Conservation (phyloP, 2,329 filamentous ascomycete species). For the Trichophyton simii region DNA sequence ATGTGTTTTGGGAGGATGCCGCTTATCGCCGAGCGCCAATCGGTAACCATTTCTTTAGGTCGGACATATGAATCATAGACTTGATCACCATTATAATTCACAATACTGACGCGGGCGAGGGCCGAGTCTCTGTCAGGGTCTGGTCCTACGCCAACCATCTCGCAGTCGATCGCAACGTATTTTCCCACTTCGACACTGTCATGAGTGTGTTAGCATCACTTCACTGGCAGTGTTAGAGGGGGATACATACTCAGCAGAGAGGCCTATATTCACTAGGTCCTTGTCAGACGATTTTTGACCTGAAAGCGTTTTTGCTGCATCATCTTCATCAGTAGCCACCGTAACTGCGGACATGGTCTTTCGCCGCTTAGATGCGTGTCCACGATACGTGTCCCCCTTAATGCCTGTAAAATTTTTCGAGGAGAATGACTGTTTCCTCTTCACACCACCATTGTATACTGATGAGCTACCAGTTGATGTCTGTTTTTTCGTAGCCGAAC, state of each 20-base stretch:
- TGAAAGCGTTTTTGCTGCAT: neutral
- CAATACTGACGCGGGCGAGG: slow-evolving; percentile 75
- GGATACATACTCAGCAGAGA: slow-evolving; percentile 33
- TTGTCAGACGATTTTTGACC: slow-evolving; percentile 3
- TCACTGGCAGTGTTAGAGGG: neutral
- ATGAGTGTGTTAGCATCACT: slow-evolving; percentile 13
- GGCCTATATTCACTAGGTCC: slow-evolving; percentile 51
- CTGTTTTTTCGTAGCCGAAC: slow-evolving; percentile 13
- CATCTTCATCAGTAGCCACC: neutral
- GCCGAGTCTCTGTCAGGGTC: slow-evolving; percentile 55
- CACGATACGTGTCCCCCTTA: neutral
- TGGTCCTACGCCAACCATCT: slow-evolving; percentile 80
- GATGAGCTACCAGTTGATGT: slow-evolving; percentile 8
- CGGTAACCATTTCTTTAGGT: slow-evolving; percentile 63
- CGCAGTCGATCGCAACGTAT: slow-evolving; percentile 88
- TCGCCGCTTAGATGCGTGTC: slow-evolving; percentile 5
- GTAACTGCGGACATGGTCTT: slow-evolving; percentile 6
- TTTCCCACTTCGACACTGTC: slow-evolving; percentile 60
- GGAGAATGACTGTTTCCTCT: slow-evolving; percentile 7
- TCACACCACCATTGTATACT: slow-evolving; percentile 8
- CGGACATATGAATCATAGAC: slow-evolving; percentile 89
- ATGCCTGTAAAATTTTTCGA: neutral
- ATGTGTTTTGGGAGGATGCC: slow-evolving; percentile 68
- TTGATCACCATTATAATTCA: slow-evolving; percentile 87
- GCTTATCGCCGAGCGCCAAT: slow-evolving; percentile 81